Base-by-base conservation (phyloP, 2,329 filamentous ascomycete genomes). In the Periconia sp. region DNA sequence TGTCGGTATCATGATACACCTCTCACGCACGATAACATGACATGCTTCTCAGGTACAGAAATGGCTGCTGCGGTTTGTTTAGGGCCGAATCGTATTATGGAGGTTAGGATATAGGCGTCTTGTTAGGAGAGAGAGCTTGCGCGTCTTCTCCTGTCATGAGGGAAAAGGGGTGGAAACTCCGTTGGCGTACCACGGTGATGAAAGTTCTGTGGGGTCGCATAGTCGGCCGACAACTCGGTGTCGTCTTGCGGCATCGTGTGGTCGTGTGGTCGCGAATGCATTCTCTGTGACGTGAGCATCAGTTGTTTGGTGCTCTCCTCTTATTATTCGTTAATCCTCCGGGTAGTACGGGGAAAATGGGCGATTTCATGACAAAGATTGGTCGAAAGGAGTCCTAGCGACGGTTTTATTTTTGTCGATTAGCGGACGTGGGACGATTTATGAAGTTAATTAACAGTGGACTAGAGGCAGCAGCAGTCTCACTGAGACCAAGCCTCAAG, bases 401-500 rank as follows among this genome's bases (percentile, higher is more conserved):
- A 54, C 42, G 30, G 46, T 54, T 51, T 37, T 37, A 52, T 56
- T 56, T 52, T 52, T 52, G 50, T 52, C 50, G 9, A 41, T 52
- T 48, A 42, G 50, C 20, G 47, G 47, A 45, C 44, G 50, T 45
- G 31, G 45, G 50, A 50, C 45, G 23, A 20, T 40, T 49, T 47
- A 50, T 52, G 43, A 52, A 35, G 33, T 40, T 49, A 43, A 50
- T 52, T 49, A 52, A 45, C 45, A 37, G n/a, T n/a, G n/a, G n/a
- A n/a, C 41, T 35, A 18, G 35, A 44, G n/a, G 15, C 19, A 35
- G 41, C 30, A 35, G 41, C 20, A 42, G 46, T 37, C 42, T 31
- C 37, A 41, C 43, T 31, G 23, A 41, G 31, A 44, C 43, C 48
- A 52, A 53, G 54, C 50, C 47, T 17, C 41, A 45, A 43, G 31